A percentile compares a stretch with the other conserved stretches of the same genome.
These are phyloP conservation scores for Lavandula angustifolia DNA, from an alignment of 257 asterid genomes.

Conservation along the genomic window DNA sequence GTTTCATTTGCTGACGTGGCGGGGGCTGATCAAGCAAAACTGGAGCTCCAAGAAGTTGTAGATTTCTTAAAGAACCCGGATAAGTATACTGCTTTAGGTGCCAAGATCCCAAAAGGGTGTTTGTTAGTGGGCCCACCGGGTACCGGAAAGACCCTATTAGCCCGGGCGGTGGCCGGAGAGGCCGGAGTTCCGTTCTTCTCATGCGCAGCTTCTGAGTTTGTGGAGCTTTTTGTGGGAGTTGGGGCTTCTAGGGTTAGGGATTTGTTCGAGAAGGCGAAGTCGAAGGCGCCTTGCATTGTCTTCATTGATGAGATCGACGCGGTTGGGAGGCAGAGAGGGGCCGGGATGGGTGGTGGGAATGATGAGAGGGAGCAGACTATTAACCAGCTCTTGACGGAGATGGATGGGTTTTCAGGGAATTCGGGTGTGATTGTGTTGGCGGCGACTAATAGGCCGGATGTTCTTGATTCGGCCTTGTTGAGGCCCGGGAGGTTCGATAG, in stretches of 20 bases:
- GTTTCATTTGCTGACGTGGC: constrained; percentile 91
- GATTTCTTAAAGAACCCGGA: constrained; percentile 97
- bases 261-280: constrained; percentile 91
- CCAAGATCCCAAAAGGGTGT: constrained; percentile 95
- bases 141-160: constrained; percentile 95
- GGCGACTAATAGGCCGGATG: constrained; percentile 95
- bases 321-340: constrained; percentile 96
- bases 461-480: constrained; percentile 89
- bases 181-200: constrained; percentile 96
- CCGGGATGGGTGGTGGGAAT: constrained; percentile 94
- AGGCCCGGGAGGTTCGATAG: constrained; percentile 98
- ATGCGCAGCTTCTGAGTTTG: constrained; percentile 97
- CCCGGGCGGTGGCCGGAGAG: constrained; percentile 97
- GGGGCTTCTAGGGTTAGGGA: constrained; percentile 99
- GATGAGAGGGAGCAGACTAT: constrained; percentile 98
- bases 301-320: constrained; percentile 98
- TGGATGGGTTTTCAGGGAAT: constrained; percentile 97
- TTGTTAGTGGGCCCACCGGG: constrained; percentile 97
- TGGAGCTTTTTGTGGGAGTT: constrained; percentile 93
- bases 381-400: constrained; percentile 95
- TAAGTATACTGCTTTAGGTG: constrained; percentile 94
- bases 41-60: constrained; percentile 93
- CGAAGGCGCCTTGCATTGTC: constrained; percentile 97
- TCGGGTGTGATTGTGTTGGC: constrained; percentile 93
- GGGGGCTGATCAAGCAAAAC: constrained; percentile 98